Conservation (phyloP, 495 filamentous ascomycete genomes). For the Oleoguttula mirabilis region DNA sequence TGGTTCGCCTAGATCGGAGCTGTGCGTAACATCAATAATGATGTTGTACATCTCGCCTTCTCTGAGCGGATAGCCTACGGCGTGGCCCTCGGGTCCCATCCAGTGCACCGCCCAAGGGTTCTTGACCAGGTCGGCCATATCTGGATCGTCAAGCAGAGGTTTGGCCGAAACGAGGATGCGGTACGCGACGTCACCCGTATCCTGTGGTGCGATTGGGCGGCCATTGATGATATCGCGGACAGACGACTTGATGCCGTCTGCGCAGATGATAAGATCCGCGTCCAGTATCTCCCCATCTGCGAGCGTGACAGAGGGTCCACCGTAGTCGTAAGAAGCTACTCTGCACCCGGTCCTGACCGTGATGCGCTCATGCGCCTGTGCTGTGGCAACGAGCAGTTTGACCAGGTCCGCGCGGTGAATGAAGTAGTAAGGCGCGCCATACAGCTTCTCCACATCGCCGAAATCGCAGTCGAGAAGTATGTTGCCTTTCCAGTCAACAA, state of each 20-base stretch:
- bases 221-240: conserved; percentile 13
- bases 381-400: conserved; percentile 3
- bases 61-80: conserved; percentile 17
- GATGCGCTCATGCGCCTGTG: conserved; percentile 1
- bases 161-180: conserved; percentile 15
- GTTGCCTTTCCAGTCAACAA: conserved; percentile 13
- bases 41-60: conserved; percentile 20
- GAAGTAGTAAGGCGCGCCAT: conserved; percentile 18
- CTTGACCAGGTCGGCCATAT: conserved; percentile 11
- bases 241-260: conserved; percentile 18
- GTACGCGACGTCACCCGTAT: conserved; percentile 20
- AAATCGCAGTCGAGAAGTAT: conserved; percentile 11
- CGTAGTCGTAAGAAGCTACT: conserved; percentile 7
- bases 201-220: conserved; percentile 5
- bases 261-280: conserved; percentile 16
- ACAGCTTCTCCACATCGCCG: conserved; percentile 8
- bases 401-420: conserved; percentile 16
- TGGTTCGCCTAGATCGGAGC: conserved; percentile 13
- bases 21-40: conserved; percentile 16
- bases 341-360: not conserved
- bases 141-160: conserved; percentile 10
- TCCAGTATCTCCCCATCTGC: not conserved
- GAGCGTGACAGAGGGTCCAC: conserved; percentile 7
- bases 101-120: conserved; percentile 14
- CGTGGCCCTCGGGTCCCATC: conserved; percentile 19